Conservation (phyloP, 495 filamentous ascomycete genomes). For the Penicillium steckii region DNA sequence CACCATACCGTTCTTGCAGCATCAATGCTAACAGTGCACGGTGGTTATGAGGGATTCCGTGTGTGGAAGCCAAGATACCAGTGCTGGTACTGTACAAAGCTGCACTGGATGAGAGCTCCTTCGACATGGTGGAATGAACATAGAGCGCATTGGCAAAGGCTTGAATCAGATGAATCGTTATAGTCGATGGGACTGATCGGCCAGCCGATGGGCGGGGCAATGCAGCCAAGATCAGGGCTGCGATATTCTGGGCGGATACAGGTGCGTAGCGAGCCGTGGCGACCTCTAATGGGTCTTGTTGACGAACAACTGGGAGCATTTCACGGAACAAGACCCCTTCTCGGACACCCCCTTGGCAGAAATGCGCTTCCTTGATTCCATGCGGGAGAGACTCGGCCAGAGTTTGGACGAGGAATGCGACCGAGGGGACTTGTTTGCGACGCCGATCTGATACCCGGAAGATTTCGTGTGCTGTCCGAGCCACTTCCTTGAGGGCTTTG, state of each 20-base stretch:
- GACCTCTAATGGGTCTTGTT: conserved; percentile 62
- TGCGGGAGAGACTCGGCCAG: conserved; percentile 65
- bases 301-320: conserved; percentile 58
- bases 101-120: conserved; percentile 57
- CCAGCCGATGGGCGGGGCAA: conserved; percentile 34
- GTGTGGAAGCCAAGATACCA: conserved; percentile 60
- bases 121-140: conserved; percentile 49
- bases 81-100: conserved; percentile 72
- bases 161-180: conserved; percentile 44
- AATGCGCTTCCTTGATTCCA: conserved; percentile 67
- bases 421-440: conserved; percentile 78
- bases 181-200: conserved; percentile 33
- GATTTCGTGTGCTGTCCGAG: conserved; percentile 48
- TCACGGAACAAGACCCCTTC: conserved; percentile 73
- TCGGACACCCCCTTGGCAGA: conserved; percentile 83
- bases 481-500: conserved; percentile 52
- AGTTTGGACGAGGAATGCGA: conserved; percentile 72
- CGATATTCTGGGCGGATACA: conserved; percentile 35
- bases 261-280: conserved; percentile 55
- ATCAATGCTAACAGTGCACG: conserved; percentile 71
- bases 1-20: conserved; percentile 76
- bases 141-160: conserved; percentile 53
- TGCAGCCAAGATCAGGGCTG: conserved; percentile 41
- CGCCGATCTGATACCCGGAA: conserved; percentile 84
- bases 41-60: conserved; percentile 70